phyloP scores from a whole-genome alignment of 1,139 yeast species.

The Pichia sp. region DNA sequence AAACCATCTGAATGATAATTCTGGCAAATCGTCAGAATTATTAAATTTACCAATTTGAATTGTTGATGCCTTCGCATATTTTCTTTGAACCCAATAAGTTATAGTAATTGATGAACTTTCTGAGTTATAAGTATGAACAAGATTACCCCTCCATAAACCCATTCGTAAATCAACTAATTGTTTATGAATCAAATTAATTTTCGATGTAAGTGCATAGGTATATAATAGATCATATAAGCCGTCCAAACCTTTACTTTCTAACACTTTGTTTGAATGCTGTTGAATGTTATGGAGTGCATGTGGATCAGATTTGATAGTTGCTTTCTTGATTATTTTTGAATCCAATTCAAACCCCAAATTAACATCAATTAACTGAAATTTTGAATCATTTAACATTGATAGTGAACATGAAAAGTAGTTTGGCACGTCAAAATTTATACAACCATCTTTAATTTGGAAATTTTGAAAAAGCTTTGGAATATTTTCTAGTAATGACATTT shows the following conservation, averaged over 20 bases:
- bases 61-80: constrained; percentile 40
- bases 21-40: constrained; percentile 29
- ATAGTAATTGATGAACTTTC: constrained; percentile 56
- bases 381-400: constrained; percentile 62
- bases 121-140: constrained; percentile 61
- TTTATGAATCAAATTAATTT: constrained; percentile 60
- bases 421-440: constrained; percentile 59
- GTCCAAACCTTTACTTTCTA: constrained; percentile 39
- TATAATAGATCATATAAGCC: constrained; percentile 66
- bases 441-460: constrained; percentile 67
- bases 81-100: constrained; percentile 61
- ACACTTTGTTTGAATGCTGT: constrained; percentile 53
- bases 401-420: constrained; percentile 66
- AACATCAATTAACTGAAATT: constrained; percentile 74
- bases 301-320: constrained; percentile 28
- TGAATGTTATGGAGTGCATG: constrained; percentile 37
- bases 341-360: constrained; percentile 50
- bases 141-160: constrained; percentile 60
- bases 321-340: constrained; percentile 26
- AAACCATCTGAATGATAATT: constrained; percentile 61
- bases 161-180: constrained; percentile 52
- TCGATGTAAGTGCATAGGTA: constrained; percentile 66
- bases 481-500: constrained; percentile 61
- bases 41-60: constrained; percentile 63
- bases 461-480: constrained; percentile 60